Percentiles rank a stretch among this genome's conserved stretches.
Evolutionary conservation across 2,329 filamentous ascomycete genomes (phyloP).

Genomic region (Sclerotiophoma versabilis): DNA sequence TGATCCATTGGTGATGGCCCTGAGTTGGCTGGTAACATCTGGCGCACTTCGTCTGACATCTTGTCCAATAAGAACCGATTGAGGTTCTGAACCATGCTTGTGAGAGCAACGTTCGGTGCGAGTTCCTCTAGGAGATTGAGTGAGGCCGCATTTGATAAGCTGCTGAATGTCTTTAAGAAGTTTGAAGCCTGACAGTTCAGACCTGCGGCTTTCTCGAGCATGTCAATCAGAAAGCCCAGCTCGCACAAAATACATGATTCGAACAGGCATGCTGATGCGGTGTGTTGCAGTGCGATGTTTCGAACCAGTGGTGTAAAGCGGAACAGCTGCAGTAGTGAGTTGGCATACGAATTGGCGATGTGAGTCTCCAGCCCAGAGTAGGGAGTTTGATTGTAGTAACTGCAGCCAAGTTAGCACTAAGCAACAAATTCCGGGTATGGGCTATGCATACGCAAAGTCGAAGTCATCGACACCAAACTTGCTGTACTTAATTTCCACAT

Average conservation of each 20-base stretch:
- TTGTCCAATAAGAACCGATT: slow-evolving; percentile 86
- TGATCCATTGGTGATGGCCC: slow-evolving; percentile 69
- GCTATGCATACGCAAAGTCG: slow-evolving; percentile 77
- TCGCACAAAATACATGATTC: slow-evolving; percentile 91
- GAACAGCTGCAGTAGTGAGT: slow-evolving; percentile 87
- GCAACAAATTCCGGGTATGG: neutral
- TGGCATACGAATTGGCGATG: slow-evolving; percentile 95
- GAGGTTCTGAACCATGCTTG: slow-evolving; percentile 83
- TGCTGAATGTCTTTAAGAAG: slow-evolving; percentile 86
- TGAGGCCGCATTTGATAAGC: slow-evolving; percentile 76
- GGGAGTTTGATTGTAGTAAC: slow-evolving; percentile 91
- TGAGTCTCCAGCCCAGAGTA: slow-evolving; percentile 96
- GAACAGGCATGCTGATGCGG: slow-evolving; percentile 81
- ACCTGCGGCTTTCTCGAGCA: slow-evolving; percentile 94
- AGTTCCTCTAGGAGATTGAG: slow-evolving; percentile 87
- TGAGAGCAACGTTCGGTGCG: slow-evolving; percentile 73
- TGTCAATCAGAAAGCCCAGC: slow-evolving; percentile 93
- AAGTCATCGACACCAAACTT: slow-evolving; percentile 99
- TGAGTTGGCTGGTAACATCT: slow-evolving; percentile 67
- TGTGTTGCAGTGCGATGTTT: slow-evolving; percentile 87
- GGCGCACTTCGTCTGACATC: slow-evolving; percentile 77
- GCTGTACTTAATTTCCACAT: slow-evolving; percentile 98
- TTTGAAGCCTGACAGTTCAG: slow-evolving; percentile 97
- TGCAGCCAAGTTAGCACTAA: slow-evolving; percentile 45
- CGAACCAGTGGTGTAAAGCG: slow-evolving; percentile 88